Percentiles rank a stretch among this genome's conserved stretches.
phyloP scores from a whole-genome alignment of 176 grass and related monocot genomes.

The maize (Zea mays) region DNA sequence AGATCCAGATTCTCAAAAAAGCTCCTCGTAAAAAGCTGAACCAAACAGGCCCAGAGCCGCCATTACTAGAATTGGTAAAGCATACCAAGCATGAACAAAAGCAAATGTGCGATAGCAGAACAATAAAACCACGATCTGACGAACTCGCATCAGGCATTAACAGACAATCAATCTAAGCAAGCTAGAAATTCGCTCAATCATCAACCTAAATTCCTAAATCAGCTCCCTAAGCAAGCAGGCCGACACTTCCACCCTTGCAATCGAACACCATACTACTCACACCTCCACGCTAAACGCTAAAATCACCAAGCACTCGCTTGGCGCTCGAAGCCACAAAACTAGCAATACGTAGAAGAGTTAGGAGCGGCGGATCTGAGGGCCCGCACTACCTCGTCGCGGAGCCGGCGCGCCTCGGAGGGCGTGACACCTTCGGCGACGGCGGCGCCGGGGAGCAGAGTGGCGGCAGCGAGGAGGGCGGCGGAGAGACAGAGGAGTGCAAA shows the following conservation, averaged over 20 bases:
- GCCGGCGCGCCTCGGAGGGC: conserved; percentile 64
- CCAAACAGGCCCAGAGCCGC: too few relatives aligned
- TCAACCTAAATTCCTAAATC: conserved; percentile 15
- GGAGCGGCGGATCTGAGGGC: conserved; percentile 24
- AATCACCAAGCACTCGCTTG: background rate
- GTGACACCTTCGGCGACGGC: conserved; percentile 62
- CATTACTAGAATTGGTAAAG: background rate
- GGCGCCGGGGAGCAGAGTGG: conserved; percentile 33
- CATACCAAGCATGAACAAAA: background rate
- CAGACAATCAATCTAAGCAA: background rate
- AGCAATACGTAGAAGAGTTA: background rate
- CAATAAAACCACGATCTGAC: background rate
- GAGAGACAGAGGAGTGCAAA: conserved; percentile 34
- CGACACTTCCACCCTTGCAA: background rate
- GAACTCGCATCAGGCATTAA: background rate
- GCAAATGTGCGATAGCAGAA: background rate
- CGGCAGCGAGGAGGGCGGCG: conserved; percentile 32
- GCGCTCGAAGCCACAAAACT: background rate
- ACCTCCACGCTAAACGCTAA: background rate
- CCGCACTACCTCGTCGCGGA: conserved; percentile 74
- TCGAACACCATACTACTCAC: background rate
- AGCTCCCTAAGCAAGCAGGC: conserved; percentile 26
- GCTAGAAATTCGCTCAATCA: background rate
- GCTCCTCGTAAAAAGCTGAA: too few relatives aligned
- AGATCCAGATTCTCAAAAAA: too few relatives aligned